phyloP scores from a whole-genome alignment of 306 rosid species.

The Glycyrrhiza uralensis region DNA sequence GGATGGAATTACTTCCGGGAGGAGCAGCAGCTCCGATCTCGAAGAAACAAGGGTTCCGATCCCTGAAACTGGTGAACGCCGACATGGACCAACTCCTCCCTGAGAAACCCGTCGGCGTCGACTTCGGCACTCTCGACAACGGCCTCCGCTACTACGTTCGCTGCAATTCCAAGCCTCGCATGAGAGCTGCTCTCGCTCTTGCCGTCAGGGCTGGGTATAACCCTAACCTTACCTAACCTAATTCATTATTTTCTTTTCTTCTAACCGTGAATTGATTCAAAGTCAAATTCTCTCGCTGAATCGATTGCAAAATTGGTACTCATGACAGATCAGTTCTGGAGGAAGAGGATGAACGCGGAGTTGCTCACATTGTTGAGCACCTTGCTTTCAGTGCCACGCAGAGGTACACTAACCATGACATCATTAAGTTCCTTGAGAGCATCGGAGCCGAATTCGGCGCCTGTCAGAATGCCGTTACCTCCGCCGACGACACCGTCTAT shows the following conservation, averaged over 20 bases:
- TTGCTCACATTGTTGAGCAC: conserved; percentile 95
- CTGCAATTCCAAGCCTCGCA: conserved; percentile 83
- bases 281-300: no score
- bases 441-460: conserved; percentile 96
- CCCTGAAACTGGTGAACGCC: conserved; percentile 65
- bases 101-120: conserved; percentile 59
- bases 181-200: conserved; percentile 95
- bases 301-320: neutral
- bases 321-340: conserved; percentile 98
- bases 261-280: no score
- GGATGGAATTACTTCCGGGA: conserved; percentile 74
- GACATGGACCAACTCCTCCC: conserved; percentile 63
- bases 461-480: conserved; percentile 90
- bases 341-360: conserved; percentile 96
- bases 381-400: conserved; percentile 92
- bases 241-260: neutral
- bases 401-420: conserved; percentile 83
- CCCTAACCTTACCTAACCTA: neutral
- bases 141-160: conserved; percentile 90
- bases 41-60: conserved; percentile 83
- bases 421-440: conserved; percentile 84
- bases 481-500: conserved; percentile 81
- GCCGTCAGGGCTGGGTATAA: conserved; percentile 89
- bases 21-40: conserved; percentile 53
- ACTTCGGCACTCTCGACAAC: conserved; percentile 74